phyloP scores from a whole-genome alignment of 2,329 filamentous ascomycete genomes.

The Pyricularia sp. region DNA sequence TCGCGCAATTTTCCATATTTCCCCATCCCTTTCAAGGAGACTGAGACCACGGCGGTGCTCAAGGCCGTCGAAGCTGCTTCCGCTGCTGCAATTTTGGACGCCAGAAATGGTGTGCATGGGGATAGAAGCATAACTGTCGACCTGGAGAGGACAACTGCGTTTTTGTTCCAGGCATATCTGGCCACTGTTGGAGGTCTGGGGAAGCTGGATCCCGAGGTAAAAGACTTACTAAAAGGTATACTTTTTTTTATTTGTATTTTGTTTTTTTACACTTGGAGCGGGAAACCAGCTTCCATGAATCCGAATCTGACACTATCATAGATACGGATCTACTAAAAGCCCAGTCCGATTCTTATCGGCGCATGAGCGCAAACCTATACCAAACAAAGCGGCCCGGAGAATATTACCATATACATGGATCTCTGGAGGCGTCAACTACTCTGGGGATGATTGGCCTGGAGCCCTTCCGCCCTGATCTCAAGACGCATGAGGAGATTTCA shows the following conservation, averaged over 20 bases:
- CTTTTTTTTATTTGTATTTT: background rate
- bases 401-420: constrained; percentile 70
- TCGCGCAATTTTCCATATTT: constrained; percentile 17
- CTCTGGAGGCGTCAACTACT: constrained; percentile 60
- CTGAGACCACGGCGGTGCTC: constrained; percentile 33
- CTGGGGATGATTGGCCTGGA: constrained; percentile 62
- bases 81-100: constrained; percentile 35
- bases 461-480: constrained; percentile 33
- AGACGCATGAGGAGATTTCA: constrained; percentile 13
- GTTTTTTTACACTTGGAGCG: too few species aligned
- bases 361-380: constrained; percentile 65
- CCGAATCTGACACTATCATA: constrained; percentile 19
- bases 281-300: background rate
- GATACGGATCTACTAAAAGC: constrained; percentile 64
- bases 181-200: constrained; percentile 44
- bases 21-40: constrained; percentile 29
- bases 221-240: constrained; percentile 24
- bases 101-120: background rate
- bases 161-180: constrained; percentile 51
- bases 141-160: constrained; percentile 40
- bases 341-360: constrained; percentile 62
- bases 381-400: constrained; percentile 54
- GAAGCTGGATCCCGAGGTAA: constrained; percentile 36
- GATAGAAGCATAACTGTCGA: constrained; percentile 25
- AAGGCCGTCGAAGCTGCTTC: constrained; percentile 51